phyloP scores from a whole-genome alignment of 2,329 filamentous ascomycete genomes.

The Botrytis hyacinthi region DNA sequence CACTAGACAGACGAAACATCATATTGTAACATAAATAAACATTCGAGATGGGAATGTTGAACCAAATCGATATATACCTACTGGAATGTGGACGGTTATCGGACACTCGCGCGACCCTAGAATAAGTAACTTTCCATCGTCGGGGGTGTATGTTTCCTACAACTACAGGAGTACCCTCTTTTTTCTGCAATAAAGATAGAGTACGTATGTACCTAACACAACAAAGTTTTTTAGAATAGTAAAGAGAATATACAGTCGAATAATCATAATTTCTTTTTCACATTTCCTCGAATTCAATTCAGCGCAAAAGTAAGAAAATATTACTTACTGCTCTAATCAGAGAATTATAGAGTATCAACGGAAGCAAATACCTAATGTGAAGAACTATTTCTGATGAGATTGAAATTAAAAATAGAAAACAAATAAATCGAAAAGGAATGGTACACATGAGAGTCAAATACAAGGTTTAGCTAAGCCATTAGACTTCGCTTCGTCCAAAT shows the following conservation, averaged over 20 bases:
- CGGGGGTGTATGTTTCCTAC: too few relatives aligned
- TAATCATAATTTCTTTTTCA: background rate
- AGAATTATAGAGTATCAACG: background rate
- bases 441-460: background rate
- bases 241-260: background rate
- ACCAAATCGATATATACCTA: background rate
- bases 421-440: background rate
- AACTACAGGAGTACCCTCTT: background rate
- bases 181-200: background rate
- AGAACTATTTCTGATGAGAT: background rate
- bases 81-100: background rate
- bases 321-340: background rate
- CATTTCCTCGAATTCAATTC: background rate
- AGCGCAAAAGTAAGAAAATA: background rate
- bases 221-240: background rate
- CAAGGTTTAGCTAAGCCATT: background rate
- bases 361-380: background rate
- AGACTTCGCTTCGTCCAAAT: background rate
- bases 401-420: background rate
- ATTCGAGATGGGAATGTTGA: background rate
- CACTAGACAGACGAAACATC: background rate
- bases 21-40: background rate
- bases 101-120: background rate
- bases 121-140: too few relatives aligned
- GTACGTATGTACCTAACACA: background rate